phyloP scores from a whole-genome alignment of 768 basidiomycete species.

The Tylopilus intermedius region DNA sequence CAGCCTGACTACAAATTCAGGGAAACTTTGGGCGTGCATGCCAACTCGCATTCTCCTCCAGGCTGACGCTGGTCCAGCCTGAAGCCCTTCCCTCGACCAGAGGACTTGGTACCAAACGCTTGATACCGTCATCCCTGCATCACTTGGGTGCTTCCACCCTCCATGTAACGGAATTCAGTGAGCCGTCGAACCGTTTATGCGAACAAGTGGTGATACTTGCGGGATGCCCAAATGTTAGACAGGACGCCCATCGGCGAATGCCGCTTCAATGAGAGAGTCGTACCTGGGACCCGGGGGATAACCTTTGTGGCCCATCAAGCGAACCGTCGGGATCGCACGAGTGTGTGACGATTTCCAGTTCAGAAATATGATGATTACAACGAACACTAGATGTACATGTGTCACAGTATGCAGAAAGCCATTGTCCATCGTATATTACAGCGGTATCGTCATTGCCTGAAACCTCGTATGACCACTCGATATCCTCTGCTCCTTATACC shows the following conservation, averaged over 20 bases:
- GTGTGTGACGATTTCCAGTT: too few relatives aligned
- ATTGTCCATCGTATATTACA: constrained; percentile 8
- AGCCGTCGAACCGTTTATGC: neutral
- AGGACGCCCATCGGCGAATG: neutral
- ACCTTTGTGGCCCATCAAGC: neutral
- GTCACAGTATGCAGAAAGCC: neutral
- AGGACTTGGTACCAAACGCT: too few relatives aligned
- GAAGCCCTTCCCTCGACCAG: too few relatives aligned
- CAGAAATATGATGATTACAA: neutral
- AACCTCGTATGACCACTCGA: constrained; percentile 11
- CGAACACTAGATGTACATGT: neutral
- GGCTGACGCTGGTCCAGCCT: too few relatives aligned
- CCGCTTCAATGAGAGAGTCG: neutral
- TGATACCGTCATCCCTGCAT: too few relatives aligned
- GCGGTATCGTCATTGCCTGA: constrained; percentile 15
- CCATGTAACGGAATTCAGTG: too few relatives aligned
- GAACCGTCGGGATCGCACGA: neutral
- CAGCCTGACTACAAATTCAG: too few relatives aligned
- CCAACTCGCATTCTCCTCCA: too few relatives aligned
- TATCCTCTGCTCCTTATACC: constrained; percentile 19
- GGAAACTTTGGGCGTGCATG: too few relatives aligned
- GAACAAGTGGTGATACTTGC: neutral
- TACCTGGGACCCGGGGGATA: neutral
- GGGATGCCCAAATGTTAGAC: too few relatives aligned
- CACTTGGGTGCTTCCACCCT: too few relatives aligned